Evolutionary conservation across 2,329 filamentous ascomycete genomes (phyloP), one percentile per base, ranked within the genome.

Genomic region (Thelonectria blattea): DNA sequence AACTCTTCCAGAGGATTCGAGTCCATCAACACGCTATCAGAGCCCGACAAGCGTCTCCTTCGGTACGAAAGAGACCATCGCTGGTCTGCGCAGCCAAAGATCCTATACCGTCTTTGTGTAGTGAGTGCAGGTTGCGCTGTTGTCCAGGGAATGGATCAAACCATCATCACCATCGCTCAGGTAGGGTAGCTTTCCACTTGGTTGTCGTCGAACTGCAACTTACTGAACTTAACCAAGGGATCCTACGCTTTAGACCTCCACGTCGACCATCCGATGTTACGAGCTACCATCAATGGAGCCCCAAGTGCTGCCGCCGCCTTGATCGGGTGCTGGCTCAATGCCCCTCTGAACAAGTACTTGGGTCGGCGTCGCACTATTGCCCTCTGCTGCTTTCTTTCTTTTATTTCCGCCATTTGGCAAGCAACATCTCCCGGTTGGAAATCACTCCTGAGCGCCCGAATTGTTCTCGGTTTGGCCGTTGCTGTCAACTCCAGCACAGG

Each of bases 291-390:
- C 24, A 89, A 88, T 64, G 79, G 73, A 32, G 80, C 80, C 1
- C 82, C 82, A 0, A 85, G 85, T 66, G 73, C 88, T 80, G 66
- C 84, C 81, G 41, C 77, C 84, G 72, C 73, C 2, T 60, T 74
- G 10, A 58, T 74, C 50, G 74, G 71, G 60, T 73, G 83, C 67
- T 82, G 75, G 71, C 65, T 75, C 50, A 91, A 88, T 0, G 86
- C 88, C 37, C 90, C 90, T 1, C 83, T 92, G 74, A 92, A 92
- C 75, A 84, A 87, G 56, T 79, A 71, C 61, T 88, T 92, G 63
- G 91, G 90, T 12, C 85, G 90, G 50, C 83, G 89, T 3, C 89
- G 90, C 12, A 91, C 88, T 2, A 87, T 91, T 49, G 91, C 91
- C 72, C 78, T 91, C 41, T 85, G 88, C 8, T 91, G 89, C 65